Conservation (phyloP, 306 rosid genomes). For the Sesbania bispinosa region DNA sequence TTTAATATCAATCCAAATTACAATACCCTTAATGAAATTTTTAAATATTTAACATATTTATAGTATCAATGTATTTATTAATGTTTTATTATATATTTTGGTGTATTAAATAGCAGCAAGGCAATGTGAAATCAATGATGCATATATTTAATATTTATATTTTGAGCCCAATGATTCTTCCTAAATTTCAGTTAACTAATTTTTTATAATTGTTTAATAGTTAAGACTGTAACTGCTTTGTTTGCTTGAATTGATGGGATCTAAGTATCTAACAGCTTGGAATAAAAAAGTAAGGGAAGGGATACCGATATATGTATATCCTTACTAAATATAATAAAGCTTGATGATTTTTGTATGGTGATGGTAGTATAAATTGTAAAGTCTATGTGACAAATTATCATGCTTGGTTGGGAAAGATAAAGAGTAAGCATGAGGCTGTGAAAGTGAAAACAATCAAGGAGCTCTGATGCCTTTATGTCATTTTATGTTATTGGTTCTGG, state of each 20-base stretch:
- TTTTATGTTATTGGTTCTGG: slow-evolving; percentile 1
- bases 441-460: neutral
- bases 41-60: neutral
- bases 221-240: neutral
- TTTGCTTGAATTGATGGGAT: slow-evolving; percentile 2
- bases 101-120: neutral
- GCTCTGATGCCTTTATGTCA: neutral
- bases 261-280: neutral
- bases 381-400: neutral
- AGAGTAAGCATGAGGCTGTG: slow-evolving; percentile 13
- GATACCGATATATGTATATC: neutral
- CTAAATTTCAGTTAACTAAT: neutral
- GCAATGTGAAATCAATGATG: neutral
- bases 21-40: neutral
- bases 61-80: neutral
- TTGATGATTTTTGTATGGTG: neutral
- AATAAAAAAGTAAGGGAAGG: neutral
- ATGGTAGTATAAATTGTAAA: no score
- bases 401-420: slow-evolving; percentile 1
- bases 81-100: neutral
- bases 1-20: neutral
- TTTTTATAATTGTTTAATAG: neutral
- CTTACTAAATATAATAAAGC: neutral
- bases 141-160: neutral
- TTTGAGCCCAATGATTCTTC: neutral